Evolutionary conservation across 306 rosid species (phyloP), one percentile per base, ranked within the genome.

Genomic region (Carpinus viminea): DNA sequence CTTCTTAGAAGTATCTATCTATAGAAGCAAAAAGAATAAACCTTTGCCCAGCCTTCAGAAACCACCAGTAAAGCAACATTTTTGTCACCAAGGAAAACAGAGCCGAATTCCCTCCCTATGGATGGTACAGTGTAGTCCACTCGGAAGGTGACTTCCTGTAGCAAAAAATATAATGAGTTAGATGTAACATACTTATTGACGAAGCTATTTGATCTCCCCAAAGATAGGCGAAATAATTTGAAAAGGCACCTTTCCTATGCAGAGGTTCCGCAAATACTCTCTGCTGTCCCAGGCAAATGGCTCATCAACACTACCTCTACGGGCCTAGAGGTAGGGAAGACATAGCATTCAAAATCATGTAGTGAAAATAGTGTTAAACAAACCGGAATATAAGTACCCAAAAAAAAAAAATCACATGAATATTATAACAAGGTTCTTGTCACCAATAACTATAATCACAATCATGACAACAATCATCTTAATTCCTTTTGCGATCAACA

Each of bases 221-320:
- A 55, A 64, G 64, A 55, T 55, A 79, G 60, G 21, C 26, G 6
- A 45, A 52, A 54, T 7, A 50, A 38, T 31, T 47, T 2, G 15
- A 61, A 81, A 41, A 31, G 73, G 51, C 66, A 93, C 99, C 99
- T 93, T 90, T 80, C 99, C 99, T 48, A 93, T 83, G 85, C 94
- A 90, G 76, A 88, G 92, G 68, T 93, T 93, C 83, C 99, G 89
- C 73, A 96, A 83, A 81, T 74, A 93, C 87, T 96, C 99, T 62
- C 93, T 93, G 84, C 99, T 96, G 8, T 91, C 92, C 99, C 99
- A 96, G 55, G 99, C 99, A 82, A 90, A 96, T 57, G 99, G 92
- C 84, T 96, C 99, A 57, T 96, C 99, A 12, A 80, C 77, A 34
- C 96, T 93, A 26, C 91, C 94, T 88, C 97, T 87, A 41, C 99